These are phyloP conservation scores for Ophiostoma tasmaniense DNA, from an alignment of 2,329 filamentous ascomycete species.

Conservation along the genomic window DNA sequence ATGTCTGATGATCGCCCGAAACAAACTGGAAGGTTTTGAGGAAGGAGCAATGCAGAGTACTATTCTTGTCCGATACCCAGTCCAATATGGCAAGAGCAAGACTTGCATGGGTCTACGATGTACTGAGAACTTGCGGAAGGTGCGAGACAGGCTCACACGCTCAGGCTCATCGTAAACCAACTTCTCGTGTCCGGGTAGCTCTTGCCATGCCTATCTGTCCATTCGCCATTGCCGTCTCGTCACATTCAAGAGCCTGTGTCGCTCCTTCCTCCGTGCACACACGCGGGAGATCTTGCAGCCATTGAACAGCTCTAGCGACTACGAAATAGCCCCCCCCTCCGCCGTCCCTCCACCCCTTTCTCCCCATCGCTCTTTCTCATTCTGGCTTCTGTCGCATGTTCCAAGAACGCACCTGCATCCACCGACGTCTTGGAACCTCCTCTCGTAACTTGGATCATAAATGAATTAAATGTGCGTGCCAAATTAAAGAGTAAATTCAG, in stretches of 20 bases:
- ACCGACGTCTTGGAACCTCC: background rate
- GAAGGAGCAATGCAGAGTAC: background rate
- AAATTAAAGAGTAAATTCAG: background rate
- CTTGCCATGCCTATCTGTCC: background rate
- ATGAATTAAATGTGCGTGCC: background rate
- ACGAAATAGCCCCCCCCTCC: background rate
- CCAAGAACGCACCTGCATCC: slow-evolving; percentile 1
- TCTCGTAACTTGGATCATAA: background rate
- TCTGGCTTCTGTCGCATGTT: slow-evolving; percentile 8
- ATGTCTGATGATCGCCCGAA: background rate
- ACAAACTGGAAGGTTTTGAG: background rate
- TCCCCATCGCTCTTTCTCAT: slow-evolving; percentile 9
- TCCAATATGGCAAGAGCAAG: background rate
- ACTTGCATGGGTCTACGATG: background rate
- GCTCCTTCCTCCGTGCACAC: background rate
- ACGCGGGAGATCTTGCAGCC: background rate
- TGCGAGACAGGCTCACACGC: background rate
- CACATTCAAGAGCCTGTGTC: slow-evolving; percentile 1
- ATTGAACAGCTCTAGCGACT: background rate
- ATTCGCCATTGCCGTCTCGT: background rate
- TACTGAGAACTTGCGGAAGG: background rate
- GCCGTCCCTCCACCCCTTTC: slow-evolving; percentile 7
- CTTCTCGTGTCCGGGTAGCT: slow-evolving; percentile 1
- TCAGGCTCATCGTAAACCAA: background rate
- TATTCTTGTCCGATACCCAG: background rate